A percentile compares a stretch with the other conserved stretches of the same genome.
Evolutionary conservation across 1,284 basidiomycete species (phyloP).

Genomic region (Neolentinus lepideus): DNA sequence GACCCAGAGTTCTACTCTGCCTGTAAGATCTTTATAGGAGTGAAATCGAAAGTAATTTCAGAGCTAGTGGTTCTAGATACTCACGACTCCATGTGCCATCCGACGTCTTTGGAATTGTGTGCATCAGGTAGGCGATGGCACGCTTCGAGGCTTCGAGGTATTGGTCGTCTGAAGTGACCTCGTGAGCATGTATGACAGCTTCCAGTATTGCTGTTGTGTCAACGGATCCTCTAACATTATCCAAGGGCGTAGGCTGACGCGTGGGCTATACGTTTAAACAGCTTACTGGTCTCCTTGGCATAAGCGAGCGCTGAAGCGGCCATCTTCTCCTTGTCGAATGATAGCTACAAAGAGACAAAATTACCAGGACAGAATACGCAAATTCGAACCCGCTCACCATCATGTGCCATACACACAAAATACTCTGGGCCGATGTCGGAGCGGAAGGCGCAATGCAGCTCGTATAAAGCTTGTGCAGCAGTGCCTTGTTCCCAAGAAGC

Average conservation of each 20-base stretch:
- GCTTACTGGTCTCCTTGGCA: neutral
- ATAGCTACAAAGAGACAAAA: neutral
- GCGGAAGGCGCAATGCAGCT: conserved; percentile 4
- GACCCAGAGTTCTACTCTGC: neutral
- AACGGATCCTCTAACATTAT: neutral
- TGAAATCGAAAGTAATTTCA: neutral
- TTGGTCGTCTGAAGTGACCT: neutral
- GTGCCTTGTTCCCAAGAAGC: conserved; percentile 20
- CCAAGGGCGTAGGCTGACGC: neutral
- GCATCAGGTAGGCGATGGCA: neutral
- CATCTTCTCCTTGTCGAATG: neutral
- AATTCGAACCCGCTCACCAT: neutral
- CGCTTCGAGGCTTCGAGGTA: neutral
- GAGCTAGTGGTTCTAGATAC: neutral
- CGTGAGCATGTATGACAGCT: neutral
- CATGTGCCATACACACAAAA: neutral
- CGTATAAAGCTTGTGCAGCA: conserved; percentile 17
- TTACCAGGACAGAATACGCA: neutral
- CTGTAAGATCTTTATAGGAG: neutral
- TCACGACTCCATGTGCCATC: conserved; percentile 2
- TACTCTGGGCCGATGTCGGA: conserved; percentile 1
- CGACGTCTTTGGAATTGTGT: neutral
- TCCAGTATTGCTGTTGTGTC: neutral
- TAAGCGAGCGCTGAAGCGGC: neutral
- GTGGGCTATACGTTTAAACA: no score